phyloP scores from a whole-genome alignment of 1,284 basidiomycete species.

The Porodaedalea pini region DNA sequence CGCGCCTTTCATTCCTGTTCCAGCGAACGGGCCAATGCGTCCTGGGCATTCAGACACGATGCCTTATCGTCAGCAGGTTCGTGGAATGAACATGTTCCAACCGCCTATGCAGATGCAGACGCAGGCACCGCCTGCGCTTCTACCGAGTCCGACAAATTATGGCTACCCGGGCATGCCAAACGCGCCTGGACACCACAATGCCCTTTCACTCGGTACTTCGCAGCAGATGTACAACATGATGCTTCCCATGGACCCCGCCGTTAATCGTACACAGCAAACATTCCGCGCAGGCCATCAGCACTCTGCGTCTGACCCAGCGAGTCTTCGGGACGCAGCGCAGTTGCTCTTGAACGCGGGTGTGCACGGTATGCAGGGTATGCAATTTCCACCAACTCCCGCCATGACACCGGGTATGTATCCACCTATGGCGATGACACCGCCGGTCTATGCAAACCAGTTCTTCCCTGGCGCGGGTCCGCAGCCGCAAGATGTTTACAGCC shows the following conservation, averaged over 20 bases:
- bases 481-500: constrained; percentile 56
- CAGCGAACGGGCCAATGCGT: constrained; percentile 30
- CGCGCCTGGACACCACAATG: constrained; percentile 31
- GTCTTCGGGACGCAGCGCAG: constrained; percentile 61
- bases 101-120: constrained; percentile 49
- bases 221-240: constrained; percentile 80
- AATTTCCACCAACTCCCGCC: constrained; percentile 25
- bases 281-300: constrained; percentile 65
- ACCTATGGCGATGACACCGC: constrained; percentile 44
- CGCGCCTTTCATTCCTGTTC: constrained; percentile 31
- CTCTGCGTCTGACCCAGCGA: constrained; percentile 74
- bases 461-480: constrained; percentile 37
- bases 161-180: constrained; percentile 52
- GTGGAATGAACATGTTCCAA: constrained; percentile 19
- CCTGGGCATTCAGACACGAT: constrained; percentile 45
- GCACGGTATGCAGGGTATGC: constrained; percentile 40
- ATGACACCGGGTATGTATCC: constrained; percentile 42
- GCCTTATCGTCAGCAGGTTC: constrained; percentile 49
- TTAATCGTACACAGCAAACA: constrained; percentile 69
- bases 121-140: constrained; percentile 40
- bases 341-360: constrained; percentile 55
- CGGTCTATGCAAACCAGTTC: constrained; percentile 65
- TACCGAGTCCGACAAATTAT: constrained; percentile 51
- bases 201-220: constrained; percentile 62
- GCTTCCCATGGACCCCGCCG: constrained; percentile 55